Conservation (phyloP, 148 eudicot genomes). For the Limonium bicolor region DNA sequence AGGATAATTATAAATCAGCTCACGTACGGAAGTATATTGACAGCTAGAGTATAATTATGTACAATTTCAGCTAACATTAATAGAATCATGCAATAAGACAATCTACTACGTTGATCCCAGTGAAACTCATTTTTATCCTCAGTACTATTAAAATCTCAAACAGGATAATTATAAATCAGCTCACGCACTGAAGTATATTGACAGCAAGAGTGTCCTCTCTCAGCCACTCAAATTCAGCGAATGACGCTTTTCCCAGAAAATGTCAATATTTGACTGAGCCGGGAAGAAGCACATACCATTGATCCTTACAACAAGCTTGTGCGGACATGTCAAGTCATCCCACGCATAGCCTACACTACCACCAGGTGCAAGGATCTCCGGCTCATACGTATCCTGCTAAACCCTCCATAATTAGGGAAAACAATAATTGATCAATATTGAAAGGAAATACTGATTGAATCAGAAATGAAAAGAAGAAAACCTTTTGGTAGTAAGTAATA, state of each 20-base stretch:
- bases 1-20: no score
- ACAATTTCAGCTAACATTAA: no score
- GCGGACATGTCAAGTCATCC: conserved; percentile 85
- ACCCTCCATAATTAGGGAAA: conserved; percentile 6
- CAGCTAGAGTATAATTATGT: no score
- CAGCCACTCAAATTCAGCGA: no score
- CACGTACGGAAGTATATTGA: no score
- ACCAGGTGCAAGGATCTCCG: conserved; percentile 60
- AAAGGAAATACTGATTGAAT: background rate
- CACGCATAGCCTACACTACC: conserved; percentile 58
- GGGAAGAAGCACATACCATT: conserved; percentile 38
- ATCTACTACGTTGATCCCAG: no score
- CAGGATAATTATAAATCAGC: no score
- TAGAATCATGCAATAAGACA: no score
- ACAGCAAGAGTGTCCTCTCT: no score
- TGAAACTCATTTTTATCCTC: no score
- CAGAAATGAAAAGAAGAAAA: conserved; percentile 9
- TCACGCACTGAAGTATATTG: no score
- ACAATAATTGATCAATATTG: background rate
- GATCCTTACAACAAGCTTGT: conserved; percentile 63
- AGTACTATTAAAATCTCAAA: no score
- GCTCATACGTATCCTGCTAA: conserved; percentile 64
- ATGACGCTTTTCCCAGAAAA: background rate
- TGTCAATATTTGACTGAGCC: background rate
- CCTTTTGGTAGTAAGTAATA: conserved; percentile 84